phyloP scores from a whole-genome alignment of 1,139 yeast genomes.

The Taphrina deformans region DNA sequence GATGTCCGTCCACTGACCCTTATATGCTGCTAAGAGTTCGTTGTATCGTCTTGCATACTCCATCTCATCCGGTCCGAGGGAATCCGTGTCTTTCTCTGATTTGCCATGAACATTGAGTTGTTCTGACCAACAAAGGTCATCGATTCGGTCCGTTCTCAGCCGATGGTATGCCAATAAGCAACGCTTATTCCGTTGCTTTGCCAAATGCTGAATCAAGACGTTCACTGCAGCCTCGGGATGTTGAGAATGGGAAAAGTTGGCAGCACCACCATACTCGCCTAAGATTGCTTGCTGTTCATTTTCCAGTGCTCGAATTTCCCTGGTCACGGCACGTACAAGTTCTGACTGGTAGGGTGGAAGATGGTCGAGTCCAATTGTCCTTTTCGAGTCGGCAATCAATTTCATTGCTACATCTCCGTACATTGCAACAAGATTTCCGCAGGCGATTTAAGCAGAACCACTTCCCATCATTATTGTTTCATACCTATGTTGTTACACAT shows the following conservation, averaged over 20 bases:
- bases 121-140: slow-evolving; percentile 64
- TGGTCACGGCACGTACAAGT: slow-evolving; percentile 62
- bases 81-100: slow-evolving; percentile 48
- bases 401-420: slow-evolving; percentile 87
- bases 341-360: slow-evolving; percentile 76
- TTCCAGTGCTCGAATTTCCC: slow-evolving; percentile 49
- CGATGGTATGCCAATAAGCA: slow-evolving; percentile 82
- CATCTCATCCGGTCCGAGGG: slow-evolving; percentile 63
- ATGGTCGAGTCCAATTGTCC: slow-evolving; percentile 65
- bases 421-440: slow-evolving; percentile 52
- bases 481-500: too few species aligned
- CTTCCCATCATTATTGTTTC: too few species aligned
- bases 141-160: slow-evolving; percentile 66
- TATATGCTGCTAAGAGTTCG: slow-evolving; percentile 70
- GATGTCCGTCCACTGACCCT: slow-evolving; percentile 77
- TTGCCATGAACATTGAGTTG: slow-evolving; percentile 17
- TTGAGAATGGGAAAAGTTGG: slow-evolving; percentile 48
- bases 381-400: slow-evolving; percentile 76
- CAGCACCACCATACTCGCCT: slow-evolving; percentile 46
- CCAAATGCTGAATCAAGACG: slow-evolving; percentile 73
- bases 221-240: slow-evolving; percentile 56
- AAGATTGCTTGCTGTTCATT: slow-evolving; percentile 53
- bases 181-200: slow-evolving; percentile 83
- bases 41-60: slow-evolving; percentile 72
- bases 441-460: too few species aligned